phyloP scores from a whole-genome alignment of 2,329 filamentous ascomycete genomes.

The Penicillium sp. region DNA sequence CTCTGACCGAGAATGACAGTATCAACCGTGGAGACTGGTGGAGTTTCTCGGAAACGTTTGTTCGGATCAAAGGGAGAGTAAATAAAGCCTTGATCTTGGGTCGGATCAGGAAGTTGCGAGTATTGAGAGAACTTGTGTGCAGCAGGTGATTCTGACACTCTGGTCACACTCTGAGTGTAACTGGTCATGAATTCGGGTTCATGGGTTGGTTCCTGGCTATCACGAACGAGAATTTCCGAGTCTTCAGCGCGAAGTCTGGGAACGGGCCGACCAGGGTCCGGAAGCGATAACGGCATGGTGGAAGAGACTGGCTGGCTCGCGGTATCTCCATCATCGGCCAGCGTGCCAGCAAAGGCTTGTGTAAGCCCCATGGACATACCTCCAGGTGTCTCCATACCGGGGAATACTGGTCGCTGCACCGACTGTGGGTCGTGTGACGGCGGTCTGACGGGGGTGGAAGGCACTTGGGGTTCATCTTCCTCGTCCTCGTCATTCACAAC shows the following conservation, averaged over 20 bases:
- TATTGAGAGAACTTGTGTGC: constrained; percentile 59
- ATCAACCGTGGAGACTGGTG: constrained; percentile 68
- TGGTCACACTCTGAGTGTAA: constrained; percentile 39
- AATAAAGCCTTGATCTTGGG: constrained; percentile 79
- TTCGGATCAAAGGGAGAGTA: constrained; percentile 71
- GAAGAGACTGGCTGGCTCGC: constrained; percentile 54
- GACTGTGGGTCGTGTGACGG: constrained; percentile 35
- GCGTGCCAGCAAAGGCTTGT: constrained; percentile 87
- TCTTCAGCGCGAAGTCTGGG: constrained; percentile 64
- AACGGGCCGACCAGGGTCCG: constrained; percentile 61
- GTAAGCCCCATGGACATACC: constrained; percentile 69
- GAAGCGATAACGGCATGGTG: constrained; percentile 50
- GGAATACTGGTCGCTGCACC: constrained; percentile 61
- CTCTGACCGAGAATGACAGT: constrained; percentile 62
- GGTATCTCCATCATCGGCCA: constrained; percentile 65
- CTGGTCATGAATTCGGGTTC: constrained; percentile 51
- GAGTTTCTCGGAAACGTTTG: constrained; percentile 65
- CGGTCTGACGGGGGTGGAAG: constrained; percentile 39
- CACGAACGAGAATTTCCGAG: constrained; percentile 63
- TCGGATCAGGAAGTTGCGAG: constrained; percentile 73
- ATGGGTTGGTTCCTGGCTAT: constrained; percentile 56
- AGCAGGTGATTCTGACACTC: constrained; percentile 43
- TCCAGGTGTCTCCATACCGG: constrained; percentile 61
- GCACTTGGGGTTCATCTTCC: constrained; percentile 50
- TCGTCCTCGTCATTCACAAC: constrained; percentile 73